Conservation (phyloP, 78 protist genomes). For the slime mould (Dictyostelium discoideum) region dicty_2.7 NC_007091.3:3304501-3305000, state of each 20-base stretch:
- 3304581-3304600: conserved; percentile 3
- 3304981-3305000: conserved; percentile 68
- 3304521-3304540: conserved; percentile 50
- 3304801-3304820: conserved; percentile 26
- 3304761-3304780: background rate
- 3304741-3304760: background rate
- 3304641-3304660: conserved; percentile 56
- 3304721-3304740: background rate
- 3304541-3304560: conserved; percentile 17
- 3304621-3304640: conserved; percentile 58
- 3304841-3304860: conserved; percentile 18
- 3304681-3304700: conserved; percentile 41
- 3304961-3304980: conserved; percentile 68
- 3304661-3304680: conserved; percentile 32
- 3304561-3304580: background rate
- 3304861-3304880: background rate
- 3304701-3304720: background rate
- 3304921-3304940: background rate
- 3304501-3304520: conserved; percentile 67
- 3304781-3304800: conserved; percentile 43
- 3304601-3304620: conserved; percentile 48
- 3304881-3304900: background rate
- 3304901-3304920: background rate
- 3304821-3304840: conserved; percentile 60
- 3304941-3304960: conserved; percentile 53